Evolutionary conservation across 768 basidiomycete genomes (phyloP), one percentile per base, ranked within the genome.

Genomic region (Suillus weaverae): DNA sequence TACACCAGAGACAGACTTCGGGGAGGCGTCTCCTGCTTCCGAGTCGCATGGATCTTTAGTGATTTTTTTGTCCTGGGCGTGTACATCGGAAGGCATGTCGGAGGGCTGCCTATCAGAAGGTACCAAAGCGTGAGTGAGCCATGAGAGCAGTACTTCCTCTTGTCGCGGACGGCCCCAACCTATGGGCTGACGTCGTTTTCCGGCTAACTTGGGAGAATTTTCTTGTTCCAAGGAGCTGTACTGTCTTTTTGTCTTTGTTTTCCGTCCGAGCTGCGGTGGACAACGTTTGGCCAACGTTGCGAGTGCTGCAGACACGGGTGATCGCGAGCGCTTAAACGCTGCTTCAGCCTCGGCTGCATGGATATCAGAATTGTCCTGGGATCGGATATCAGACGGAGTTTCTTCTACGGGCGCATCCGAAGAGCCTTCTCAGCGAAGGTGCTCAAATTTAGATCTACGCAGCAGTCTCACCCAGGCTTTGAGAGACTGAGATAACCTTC

Each of bases 61-160:
- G 11, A 16, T 61, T 39, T 26, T 13, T 38, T 18, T 41, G 57
- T 26, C 16, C 26, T 36, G n/a, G 33, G 32, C 20, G 20, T 26
- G 20, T 30, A n/a, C 13, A 41, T 64, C 55, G n/a, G n/a, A 35
- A 50, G 13, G 22, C 14, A 7, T 8, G 16, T 30, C 26, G 16
- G 50, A 48, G 5, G 22, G 22, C 22, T 9, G 14, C 22, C 11
- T 5, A 41, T 63, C 36, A 4, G 38, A 30, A 39, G 63, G 41
- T 8, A n/a, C n/a, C 30, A 62, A 30, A 38, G 35, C 30, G 16
- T 44, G 36, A 46, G 50, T 62, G 26, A 65, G 35, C 64, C 61
- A 63, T 2, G 61, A n/a, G 14, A 50, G 35, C 8, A 46, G 44
- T 26, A 32, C 41, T 20, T 36, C 50, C n/a, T 65, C 32, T 32